These are phyloP conservation scores for Astragalus glycyphyllos DNA, from an alignment of 306 rosid species.

Conservation along the genomic window DNA sequence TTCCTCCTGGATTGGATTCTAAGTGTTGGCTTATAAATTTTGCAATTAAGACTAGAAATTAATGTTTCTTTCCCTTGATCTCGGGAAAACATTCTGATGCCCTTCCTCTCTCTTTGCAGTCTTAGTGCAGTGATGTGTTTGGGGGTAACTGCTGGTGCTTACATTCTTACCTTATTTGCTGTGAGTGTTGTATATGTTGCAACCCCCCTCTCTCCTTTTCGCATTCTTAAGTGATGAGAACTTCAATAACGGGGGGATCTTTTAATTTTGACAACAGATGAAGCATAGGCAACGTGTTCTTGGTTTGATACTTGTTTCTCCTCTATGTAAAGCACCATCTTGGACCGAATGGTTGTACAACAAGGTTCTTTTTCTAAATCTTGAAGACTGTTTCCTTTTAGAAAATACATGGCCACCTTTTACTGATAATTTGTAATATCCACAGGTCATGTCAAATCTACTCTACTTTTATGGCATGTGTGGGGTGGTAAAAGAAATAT, in stretches of 20 bases:
- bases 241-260: constrained; percentile 20
- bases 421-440: constrained; percentile 36
- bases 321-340: constrained; percentile 77
- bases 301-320: constrained; percentile 91
- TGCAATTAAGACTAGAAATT: constrained; percentile 27
- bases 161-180: constrained; percentile 79
- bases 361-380: constrained; percentile 66
- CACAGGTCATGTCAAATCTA: constrained; percentile 77
- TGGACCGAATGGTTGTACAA: constrained; percentile 95
- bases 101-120: constrained; percentile 46
- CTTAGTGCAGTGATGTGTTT: constrained; percentile 86
- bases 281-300: constrained; percentile 74
- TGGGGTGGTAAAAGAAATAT: constrained; percentile 77
- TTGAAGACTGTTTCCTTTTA: constrained; percentile 25
- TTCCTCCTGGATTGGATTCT: constrained; percentile 17
- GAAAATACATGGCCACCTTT: constrained; percentile 20
- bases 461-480: constrained; percentile 93
- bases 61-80: constrained; percentile 3
- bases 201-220: background rate
- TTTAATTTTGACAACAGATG: constrained; percentile 60
- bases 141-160: constrained; percentile 96
- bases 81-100: constrained; percentile 44
- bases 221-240: constrained; percentile 11
- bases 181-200: constrained; percentile 54
- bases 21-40: constrained; percentile 21